phyloP scores from a whole-genome alignment of 1,139 yeast genomes.

The Blastobotrys malaysiensis region DNA sequence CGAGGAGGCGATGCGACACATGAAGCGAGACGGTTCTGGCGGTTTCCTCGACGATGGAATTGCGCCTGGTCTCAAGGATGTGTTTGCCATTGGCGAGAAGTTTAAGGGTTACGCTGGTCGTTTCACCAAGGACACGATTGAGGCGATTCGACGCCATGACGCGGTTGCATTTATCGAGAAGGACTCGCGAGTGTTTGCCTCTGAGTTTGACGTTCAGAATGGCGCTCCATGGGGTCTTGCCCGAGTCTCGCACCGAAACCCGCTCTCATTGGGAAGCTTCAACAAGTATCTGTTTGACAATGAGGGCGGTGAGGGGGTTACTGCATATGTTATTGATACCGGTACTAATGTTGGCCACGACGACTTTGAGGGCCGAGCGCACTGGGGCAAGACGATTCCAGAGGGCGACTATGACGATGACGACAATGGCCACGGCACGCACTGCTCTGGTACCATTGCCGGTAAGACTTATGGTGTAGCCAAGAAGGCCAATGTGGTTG shows the following conservation, averaged over 20 bases:
- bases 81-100: conserved; percentile 51
- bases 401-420: conserved; percentile 74
- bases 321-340: conserved; percentile 88
- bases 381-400: conserved; percentile 91
- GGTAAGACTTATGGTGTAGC: conserved; percentile 59
- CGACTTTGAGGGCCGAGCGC: conserved; percentile 88
- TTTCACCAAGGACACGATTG: conserved; percentile 66
- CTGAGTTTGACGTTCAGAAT: conserved; percentile 57
- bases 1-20: conserved; percentile 30
- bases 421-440: conserved; percentile 87
- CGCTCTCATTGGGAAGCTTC: conserved; percentile 68
- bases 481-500: conserved; percentile 56
- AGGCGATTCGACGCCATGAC: conserved; percentile 66
- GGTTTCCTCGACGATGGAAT: conserved; percentile 41
- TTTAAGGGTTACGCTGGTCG: conserved; percentile 49
- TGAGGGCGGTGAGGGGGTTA: conserved; percentile 88
- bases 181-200: conserved; percentile 62
- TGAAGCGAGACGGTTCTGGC: conserved; percentile 31
- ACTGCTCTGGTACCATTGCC: conserved; percentile 56
- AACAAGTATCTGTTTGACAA: conserved; percentile 81
- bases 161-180: conserved; percentile 67
- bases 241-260: conserved; percentile 84
- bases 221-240: conserved; percentile 98
- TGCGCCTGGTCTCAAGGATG: conserved; percentile 54
- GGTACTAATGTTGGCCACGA: conserved; percentile 78